Evolutionary conservation across 345 rosid genomes (phyloP).

Genomic region (Punica granatum): DNA sequence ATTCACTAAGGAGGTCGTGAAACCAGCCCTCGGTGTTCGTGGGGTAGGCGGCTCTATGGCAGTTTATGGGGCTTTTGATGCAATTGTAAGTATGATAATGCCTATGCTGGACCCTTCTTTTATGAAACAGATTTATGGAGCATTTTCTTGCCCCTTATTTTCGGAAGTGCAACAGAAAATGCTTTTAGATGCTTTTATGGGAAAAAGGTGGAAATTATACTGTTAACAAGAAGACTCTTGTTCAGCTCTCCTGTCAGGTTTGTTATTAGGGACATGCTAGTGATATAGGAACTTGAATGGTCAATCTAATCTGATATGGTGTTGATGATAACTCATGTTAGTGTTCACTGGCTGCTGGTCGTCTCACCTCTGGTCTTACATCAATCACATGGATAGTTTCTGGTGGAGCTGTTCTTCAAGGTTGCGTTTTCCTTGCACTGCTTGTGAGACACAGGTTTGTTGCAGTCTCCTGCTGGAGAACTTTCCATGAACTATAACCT

Average conservation of each 20-base stretch:
- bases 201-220: neutral
- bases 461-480: neutral
- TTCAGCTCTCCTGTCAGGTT: neutral
- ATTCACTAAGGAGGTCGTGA: constrained; percentile 78
- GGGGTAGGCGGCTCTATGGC: constrained; percentile 96
- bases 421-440: constrained; percentile 68
- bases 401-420: constrained; percentile 59
- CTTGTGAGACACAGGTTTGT: constrained; percentile 58
- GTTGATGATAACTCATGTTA: constrained; percentile 10
- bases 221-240: neutral
- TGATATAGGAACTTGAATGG: neutral
- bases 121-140: neutral
- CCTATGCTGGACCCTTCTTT: neutral
- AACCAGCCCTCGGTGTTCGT: constrained; percentile 72
- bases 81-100: constrained; percentile 53
- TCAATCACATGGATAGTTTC: constrained; percentile 53
- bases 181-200: neutral
- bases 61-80: constrained; percentile 84
- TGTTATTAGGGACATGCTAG: neutral
- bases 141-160: too few relatives aligned
- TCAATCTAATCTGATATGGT: neutral
- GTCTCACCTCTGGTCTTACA: constrained; percentile 44
- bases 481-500: neutral
- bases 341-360: constrained; percentile 83
- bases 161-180: too few relatives aligned